phyloP scores from a whole-genome alignment of 371 early-diverging fungal genomes.

The Syncephalastrum monosporum region DNA sequence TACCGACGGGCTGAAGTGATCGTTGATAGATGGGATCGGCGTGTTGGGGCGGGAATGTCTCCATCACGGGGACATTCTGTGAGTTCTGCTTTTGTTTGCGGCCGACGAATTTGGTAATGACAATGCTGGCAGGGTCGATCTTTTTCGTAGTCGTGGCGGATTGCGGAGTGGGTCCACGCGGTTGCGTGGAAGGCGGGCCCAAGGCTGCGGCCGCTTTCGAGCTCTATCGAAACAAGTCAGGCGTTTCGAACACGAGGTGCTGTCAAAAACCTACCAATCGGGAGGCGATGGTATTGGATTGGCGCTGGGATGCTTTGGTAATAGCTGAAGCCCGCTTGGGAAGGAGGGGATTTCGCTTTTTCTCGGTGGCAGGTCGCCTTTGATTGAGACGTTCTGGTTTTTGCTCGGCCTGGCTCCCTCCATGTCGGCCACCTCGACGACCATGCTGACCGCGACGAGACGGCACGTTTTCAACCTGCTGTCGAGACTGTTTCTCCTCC shows the following conservation, averaged over 20 bases:
- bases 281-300: slow-evolving; percentile 3
- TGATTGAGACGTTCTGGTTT: too few species aligned
- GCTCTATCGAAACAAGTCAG: background rate
- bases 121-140: slow-evolving; percentile 16
- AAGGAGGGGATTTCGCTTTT: too few species aligned
- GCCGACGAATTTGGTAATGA: slow-evolving; percentile 16
- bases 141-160: background rate
- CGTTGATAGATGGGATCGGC: too few species aligned
- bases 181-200: background rate
- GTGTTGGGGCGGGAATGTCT: background rate
- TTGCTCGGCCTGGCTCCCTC: too few species aligned
- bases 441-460: background rate
- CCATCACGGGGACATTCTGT: background rate
- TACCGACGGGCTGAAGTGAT: too few species aligned
- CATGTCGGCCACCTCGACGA: background rate
- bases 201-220: background rate
- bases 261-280: background rate
- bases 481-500: background rate
- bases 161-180: background rate
- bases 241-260: background rate
- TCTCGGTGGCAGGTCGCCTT: too few species aligned
- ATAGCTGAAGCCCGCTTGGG: background rate
- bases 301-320: background rate
- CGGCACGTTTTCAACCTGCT: background rate
- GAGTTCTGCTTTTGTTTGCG: background rate